Evolutionary conservation across 352 stramenopile genomes (phyloP), one percentile per base, ranked within the genome.

Genomic region (Thalassiosira mediterranea): DNA sequence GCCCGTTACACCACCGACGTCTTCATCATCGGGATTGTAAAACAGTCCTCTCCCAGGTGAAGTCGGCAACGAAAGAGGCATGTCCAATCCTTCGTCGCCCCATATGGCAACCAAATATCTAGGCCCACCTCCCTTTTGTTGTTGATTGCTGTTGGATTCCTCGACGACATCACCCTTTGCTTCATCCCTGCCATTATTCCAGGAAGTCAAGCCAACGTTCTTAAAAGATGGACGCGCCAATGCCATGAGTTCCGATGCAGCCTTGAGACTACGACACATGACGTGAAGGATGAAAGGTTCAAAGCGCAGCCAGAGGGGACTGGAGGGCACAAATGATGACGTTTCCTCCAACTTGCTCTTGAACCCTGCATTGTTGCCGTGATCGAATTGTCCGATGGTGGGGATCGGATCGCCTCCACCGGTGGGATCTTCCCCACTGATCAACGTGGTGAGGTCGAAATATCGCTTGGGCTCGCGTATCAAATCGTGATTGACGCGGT

Each of bases 231-330:
- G 84, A 37, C 88, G 70, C 17, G 87, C 87, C 26, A 81, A 67
- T 34, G 61, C 61, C 84, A 94, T 92, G 0, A 94, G 51, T 48
- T 67, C 58, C 8, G 70, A 74, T 19, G 88, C 87, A 10, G 83
- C 71, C 19, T 64, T 56, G 29, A 90, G 79, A 48, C 78, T 89
- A 52, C 62, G 59, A 70, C 87, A 93, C 47, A 81, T 81, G 13
- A 93, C 88, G 57, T 94, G 88, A n/a, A 94, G 63, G 76, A 94
- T 93, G 51, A 94, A 92, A 0, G 88, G 85, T 78, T 94, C 88
- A 67, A 78, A 93, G 3, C 88, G 60, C 3, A 94, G 56, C 85
- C 85, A 94, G 37, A 93, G 71, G 3, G 72, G 56, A 19, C 52
- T 8, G 11, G 8, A n/a, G 0, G 61, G 32, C 48, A 28, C 51